Evolutionary conservation across 768 basidiomycete species (phyloP), one percentile per base, ranked within the genome.

Genomic region (Suillus fuscotomentosus): DNA sequence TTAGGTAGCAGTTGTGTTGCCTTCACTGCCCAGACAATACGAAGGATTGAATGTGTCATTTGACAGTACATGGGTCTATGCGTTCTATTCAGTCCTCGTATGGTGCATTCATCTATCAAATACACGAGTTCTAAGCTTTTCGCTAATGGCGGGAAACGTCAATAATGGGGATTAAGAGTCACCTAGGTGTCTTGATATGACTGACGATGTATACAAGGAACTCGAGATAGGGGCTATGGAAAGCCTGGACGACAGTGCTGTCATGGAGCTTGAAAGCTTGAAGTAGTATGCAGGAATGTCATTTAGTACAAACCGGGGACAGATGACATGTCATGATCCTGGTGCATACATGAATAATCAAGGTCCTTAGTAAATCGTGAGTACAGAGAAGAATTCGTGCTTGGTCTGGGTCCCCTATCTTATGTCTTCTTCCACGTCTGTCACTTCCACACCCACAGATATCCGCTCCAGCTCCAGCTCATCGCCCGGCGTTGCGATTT

Each of bases 41-140:
- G 11, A n/a, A n/a, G 31, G 31, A 31, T 31, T 31, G 31, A 31
- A 3, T 31, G 31, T 31, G 31, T 31, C 31, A 50, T 24, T 13
- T n/a, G 24, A 24, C 24, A 50, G 22, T 15, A 50, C 24, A 14
- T 27, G 5, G 13, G 14, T 27, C 7, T 50, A 48, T 3, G 48
- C 7, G 24, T 24, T 48, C 22, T 14, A n/a, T 38, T 36, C 36
- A 22, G 55, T 38, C 8, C 54, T 3, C 7, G n/a, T 14, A 55
- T 22, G 24, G 50, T 56, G 36, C 8, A 22, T 31, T 14, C 13
- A 14, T 73, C 79, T 11, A 81, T 91, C 76, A 75, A 42, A 75
- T 88, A 39, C 14, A 57, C 57, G 60, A 56, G 4, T 36, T 27
- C 27, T 4, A 27, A 27, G 27, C 27, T 4, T 3, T 27, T 27